Percentiles rank a stretch among this genome's conserved stretches.
phyloP scores from a whole-genome alignment of 2,329 filamentous ascomycete species.

The Elsinoe ampelina region DNA sequence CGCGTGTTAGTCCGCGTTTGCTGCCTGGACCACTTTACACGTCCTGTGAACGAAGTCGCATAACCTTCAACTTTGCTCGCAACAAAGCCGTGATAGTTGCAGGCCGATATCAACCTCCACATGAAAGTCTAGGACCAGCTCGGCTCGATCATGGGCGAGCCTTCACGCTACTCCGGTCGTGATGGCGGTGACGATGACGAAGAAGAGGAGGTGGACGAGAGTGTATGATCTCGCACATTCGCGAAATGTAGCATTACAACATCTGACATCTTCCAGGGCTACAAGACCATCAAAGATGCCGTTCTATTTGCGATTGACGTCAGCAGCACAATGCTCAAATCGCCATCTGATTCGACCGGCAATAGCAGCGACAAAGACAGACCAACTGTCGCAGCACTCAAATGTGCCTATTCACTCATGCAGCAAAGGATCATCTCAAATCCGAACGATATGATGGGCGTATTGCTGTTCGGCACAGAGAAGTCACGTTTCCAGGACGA shows the following conservation, averaged over 20 bases:
- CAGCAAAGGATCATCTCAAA: conserved; percentile 97
- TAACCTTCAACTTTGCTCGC: background rate
- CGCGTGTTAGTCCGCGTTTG: conserved; percentile 12
- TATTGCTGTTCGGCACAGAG: conserved; percentile 83
- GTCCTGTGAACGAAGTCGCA: background rate
- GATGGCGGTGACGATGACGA: conserved; percentile 51
- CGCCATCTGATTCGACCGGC: conserved; percentile 52
- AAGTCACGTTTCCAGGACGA: conserved; percentile 69
- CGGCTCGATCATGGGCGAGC: conserved; percentile 14
- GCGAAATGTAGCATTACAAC: background rate
- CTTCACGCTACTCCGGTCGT: conserved; percentile 24
- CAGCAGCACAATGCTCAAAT: conserved; percentile 73
- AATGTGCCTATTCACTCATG: conserved; percentile 92
- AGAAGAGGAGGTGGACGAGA: conserved; percentile 60
- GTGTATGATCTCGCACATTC: conserved; percentile 33
- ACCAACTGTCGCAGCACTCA: conserved; percentile 72
- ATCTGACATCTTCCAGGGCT: conserved; percentile 49
- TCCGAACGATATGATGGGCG: conserved; percentile 93
- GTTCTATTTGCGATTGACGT: conserved; percentile 92
- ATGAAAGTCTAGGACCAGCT: background rate
- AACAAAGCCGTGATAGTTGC: background rate
- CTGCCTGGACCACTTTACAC: conserved; percentile 4
- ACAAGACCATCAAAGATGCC: conserved; percentile 92
- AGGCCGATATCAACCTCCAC: too few species aligned
- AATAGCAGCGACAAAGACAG: conserved; percentile 74